Base-by-base conservation (phyloP, 331 rosid genomes). In the Erythrophleum ivorense region DNA sequence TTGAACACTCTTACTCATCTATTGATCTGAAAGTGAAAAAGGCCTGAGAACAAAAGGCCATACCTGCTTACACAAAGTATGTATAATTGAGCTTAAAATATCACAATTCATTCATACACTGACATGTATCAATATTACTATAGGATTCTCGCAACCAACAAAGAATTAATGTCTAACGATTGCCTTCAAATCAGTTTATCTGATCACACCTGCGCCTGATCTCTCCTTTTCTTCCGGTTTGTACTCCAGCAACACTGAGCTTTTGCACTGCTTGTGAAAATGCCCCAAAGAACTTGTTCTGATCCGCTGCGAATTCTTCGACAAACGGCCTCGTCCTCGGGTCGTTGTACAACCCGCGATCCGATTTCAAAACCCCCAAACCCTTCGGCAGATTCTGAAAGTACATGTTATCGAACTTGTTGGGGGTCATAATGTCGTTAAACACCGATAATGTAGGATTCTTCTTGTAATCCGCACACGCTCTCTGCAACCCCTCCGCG, bases 161-260 rank as follows among this genome's bases (percentile, higher is more conserved):
- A 63, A 29, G 15, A 59, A 9, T 19, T 13, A 24, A 71, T 5
- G 41, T 81, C 9, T 7, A 63, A 63, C 50, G 18, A 14, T 14
- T 34, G 3, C 11, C 45, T 63, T 29, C 4, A 54, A 24, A 68
- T 79, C 80, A 92, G 80, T 94, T 94, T 54, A 91, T 63, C 74
- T 81, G 94, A 76, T 94, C 97, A 81, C 97, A 95, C 84, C 98
- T 88, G 79, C 86, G 92, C 77, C 98, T 89, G 78, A 95, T 92
- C 83, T 92, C 97, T 41, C 98, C 97, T 50, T 43, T 82, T 48
- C 86, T 89, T 14, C 97, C 97, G 0, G 94, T 90, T 50, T 88
- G 71, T 18, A 94, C 88, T 3, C 90, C 89, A 43, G 87, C 79
- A 6, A 88, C 71, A 64, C 97, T 80, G 3, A 92, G 88, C 92